A percentile compares a stretch with the other conserved stretches of the same genome.
phyloP scores from a whole-genome alignment of 1,284 basidiomycete genomes.

The Peniophora sp. region DNA sequence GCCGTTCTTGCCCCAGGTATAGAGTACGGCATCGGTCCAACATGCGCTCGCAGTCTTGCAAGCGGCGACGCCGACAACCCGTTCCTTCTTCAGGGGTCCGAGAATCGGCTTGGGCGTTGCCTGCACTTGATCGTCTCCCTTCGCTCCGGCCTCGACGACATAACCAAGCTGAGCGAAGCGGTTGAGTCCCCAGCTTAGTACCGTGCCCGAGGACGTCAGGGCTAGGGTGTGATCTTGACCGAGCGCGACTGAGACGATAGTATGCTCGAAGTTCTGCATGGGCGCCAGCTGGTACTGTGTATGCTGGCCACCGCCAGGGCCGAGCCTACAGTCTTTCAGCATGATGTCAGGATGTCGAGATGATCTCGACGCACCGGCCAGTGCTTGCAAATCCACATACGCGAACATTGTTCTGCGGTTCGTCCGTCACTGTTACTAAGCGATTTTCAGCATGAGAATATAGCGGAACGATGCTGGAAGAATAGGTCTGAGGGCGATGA shows the following conservation, averaged over 20 bases:
- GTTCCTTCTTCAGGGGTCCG: slow-evolving; percentile 75
- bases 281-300: slow-evolving; percentile 71
- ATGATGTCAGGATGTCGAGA: background rate
- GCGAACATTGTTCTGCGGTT: slow-evolving; percentile 66
- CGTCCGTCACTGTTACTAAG: slow-evolving; percentile 59
- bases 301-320: slow-evolving; percentile 53
- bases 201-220: slow-evolving; percentile 73
- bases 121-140: slow-evolving; percentile 57
- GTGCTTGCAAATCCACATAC: slow-evolving; percentile 84
- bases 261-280: slow-evolving; percentile 51
- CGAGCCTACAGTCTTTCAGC: slow-evolving; percentile 41
- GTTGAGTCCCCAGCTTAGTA: slow-evolving; percentile 89
- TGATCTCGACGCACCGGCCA: slow-evolving; percentile 45
- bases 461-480: too few species aligned
- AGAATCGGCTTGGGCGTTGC: slow-evolving; percentile 68
- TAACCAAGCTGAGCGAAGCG: slow-evolving; percentile 88
- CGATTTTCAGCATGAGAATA: too few species aligned
- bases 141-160: slow-evolving; percentile 49
- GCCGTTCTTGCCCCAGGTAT: slow-evolving; percentile 93
- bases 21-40: slow-evolving; percentile 83
- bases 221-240: slow-evolving; percentile 94
- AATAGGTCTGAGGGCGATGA: too few species aligned
- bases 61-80: slow-evolving; percentile 79
- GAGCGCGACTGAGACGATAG: slow-evolving; percentile 62
- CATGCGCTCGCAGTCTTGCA: slow-evolving; percentile 85